phyloP scores from a whole-genome alignment of 1,139 yeast species.

The Zygosaccharomyces sapae region DNA sequence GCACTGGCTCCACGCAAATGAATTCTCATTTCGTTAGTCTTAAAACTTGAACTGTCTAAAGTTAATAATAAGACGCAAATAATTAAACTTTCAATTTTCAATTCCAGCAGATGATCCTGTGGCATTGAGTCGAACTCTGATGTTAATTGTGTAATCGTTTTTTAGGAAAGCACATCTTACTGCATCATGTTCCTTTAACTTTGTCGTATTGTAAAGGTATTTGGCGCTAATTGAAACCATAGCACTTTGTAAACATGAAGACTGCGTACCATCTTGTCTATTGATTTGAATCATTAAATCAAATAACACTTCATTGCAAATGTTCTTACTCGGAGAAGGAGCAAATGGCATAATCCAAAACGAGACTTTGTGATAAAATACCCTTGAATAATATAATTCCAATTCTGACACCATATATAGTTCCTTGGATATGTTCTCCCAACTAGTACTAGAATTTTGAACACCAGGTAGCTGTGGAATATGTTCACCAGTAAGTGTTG shows the following conservation, averaged over 20 bases:
- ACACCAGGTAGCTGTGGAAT: not conserved
- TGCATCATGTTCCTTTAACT: conserved; percentile 40
- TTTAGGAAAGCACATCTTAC: conserved; percentile 50
- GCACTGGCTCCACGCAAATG: conserved; percentile 65
- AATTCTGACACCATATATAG: conserved; percentile 33
- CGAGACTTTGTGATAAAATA: conserved; percentile 40
- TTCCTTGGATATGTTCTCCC: conserved; percentile 23
- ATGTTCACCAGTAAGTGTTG: conserved; percentile 1
- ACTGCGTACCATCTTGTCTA: conserved; percentile 2
- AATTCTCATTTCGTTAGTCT: conserved; percentile 59
- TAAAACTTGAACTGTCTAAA: conserved; percentile 51
- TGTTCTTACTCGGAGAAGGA: conserved; percentile 36
- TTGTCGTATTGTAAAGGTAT: conserved; percentile 36
- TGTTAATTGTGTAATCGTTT: conserved; percentile 50
- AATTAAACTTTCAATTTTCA: conserved; percentile 55
- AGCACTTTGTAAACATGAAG: conserved; percentile 52
- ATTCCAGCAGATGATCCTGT: conserved; percentile 35
- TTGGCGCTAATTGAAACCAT: conserved; percentile 58
- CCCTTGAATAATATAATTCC: conserved; percentile 36
- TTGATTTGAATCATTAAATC: conserved; percentile 29
- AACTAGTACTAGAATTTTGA: not conserved
- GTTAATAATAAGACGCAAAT: conserved; percentile 57
- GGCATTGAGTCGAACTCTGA: conserved; percentile 39
- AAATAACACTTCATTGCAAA: conserved; percentile 46
- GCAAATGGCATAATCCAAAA: conserved; percentile 40